Percentiles rank a stretch among this genome's conserved stretches.
Conservation (phyloP, 2,329 filamentous ascomycete species). For the Orbilia ellipsospora region DNA sequence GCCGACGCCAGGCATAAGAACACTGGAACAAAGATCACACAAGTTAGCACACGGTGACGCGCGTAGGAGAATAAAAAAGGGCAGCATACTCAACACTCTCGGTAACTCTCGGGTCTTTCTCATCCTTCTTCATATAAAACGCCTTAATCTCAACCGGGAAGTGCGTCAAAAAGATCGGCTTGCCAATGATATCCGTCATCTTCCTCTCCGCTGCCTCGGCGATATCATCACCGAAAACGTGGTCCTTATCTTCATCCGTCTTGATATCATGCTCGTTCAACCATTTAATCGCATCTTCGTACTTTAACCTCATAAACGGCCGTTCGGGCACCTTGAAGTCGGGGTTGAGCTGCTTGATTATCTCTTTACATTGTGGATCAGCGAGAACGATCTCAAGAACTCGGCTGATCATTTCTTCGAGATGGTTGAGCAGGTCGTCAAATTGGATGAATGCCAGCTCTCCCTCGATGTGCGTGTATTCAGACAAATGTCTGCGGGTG, state of each 20-base stretch:
- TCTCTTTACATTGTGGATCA: conserved; percentile 76
- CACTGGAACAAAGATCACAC: conserved; percentile 57
- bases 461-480: conserved; percentile 96
- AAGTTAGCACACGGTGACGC: too few relatives aligned
- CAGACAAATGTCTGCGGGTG: conserved; percentile 90
- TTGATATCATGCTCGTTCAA: conserved; percentile 86
- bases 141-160: conserved; percentile 98
- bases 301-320: conserved; percentile 95
- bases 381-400: conserved; percentile 82
- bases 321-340: conserved; percentile 82
- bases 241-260: conserved; percentile 91
- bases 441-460: conserved; percentile 97
- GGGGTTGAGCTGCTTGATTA: conserved; percentile 89
- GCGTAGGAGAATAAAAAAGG: neutral
- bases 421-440: conserved; percentile 83
- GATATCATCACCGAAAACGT: conserved; percentile 96
- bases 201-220: conserved; percentile 94
- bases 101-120: conserved; percentile 81
- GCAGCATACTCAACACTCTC: conserved; percentile 79
- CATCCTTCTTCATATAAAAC: conserved; percentile 97
- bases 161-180: conserved; percentile 94
- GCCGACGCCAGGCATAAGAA: conserved; percentile 89
- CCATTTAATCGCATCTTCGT: conserved; percentile 94
- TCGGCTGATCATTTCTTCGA: conserved; percentile 87
- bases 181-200: conserved; percentile 97